These are phyloP conservation scores for Gaeumannomyces tritici DNA, from an alignment of 2,329 filamentous ascomycete genomes.

Conservation along the genomic window DNA sequence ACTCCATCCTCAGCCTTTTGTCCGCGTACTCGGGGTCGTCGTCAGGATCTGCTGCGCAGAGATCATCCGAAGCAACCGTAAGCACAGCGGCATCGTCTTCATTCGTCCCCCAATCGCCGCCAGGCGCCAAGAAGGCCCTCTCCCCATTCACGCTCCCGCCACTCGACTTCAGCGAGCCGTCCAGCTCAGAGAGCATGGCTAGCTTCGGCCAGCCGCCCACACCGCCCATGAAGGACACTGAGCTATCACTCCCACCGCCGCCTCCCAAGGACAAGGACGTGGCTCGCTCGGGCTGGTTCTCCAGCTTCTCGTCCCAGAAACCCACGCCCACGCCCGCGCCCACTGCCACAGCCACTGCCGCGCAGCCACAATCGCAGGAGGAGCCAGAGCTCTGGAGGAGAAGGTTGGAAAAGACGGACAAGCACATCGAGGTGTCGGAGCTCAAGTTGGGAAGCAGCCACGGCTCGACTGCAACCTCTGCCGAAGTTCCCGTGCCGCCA, in stretches of 20 bases:
- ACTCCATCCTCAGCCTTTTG: constrained; percentile 44
- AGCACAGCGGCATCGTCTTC: constrained; percentile 24
- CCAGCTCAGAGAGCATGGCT: constrained; percentile 7
- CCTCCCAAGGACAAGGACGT: background rate
- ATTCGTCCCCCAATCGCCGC: constrained; percentile 9
- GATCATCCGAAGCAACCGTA: constrained; percentile 28
- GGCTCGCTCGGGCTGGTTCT: background rate
- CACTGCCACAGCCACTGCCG: no score
- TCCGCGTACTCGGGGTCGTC: constrained; percentile 44
- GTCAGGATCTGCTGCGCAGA: constrained; percentile 28
- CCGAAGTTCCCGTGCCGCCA: constrained; percentile 7
- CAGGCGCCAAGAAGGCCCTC: background rate
- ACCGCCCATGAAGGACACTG: constrained; percentile 4
- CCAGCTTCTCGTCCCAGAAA: background rate
- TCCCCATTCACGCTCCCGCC: background rate
- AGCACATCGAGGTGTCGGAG: constrained; percentile 33
- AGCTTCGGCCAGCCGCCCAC: constrained; percentile 3
- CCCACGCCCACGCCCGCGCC: background rate
- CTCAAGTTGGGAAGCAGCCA: constrained; percentile 39
- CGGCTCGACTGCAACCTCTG: constrained; percentile 37
- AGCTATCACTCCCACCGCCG: background rate
- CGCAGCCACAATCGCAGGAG: background rate
- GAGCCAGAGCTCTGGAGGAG: constrained; percentile 35
- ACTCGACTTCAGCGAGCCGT: background rate
- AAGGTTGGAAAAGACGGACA: constrained; percentile 39